These are phyloP conservation scores for Penicillium roqueforti DNA, from an alignment of 495 filamentous ascomycete species.

Conservation along the genomic window DNA sequence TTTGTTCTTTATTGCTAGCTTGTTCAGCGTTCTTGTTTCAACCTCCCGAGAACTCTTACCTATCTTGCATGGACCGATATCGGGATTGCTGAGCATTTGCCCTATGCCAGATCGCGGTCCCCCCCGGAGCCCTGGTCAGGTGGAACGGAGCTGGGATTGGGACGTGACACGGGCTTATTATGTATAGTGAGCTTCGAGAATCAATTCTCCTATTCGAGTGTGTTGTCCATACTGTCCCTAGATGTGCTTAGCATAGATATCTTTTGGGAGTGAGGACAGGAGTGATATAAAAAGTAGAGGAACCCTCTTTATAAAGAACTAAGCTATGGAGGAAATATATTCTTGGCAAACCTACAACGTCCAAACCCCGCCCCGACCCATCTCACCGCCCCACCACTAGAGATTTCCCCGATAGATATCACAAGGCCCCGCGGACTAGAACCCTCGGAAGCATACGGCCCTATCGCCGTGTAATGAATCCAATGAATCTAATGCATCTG, in stretches of 20 bases:
- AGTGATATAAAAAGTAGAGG: no score
- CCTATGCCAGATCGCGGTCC: background rate
- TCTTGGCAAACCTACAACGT: background rate
- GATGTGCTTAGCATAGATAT: no score
- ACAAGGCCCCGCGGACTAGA: background rate
- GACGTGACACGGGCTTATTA: background rate
- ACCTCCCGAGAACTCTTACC: background rate
- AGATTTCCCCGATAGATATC: background rate
- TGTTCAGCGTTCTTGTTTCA: background rate
- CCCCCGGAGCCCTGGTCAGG: background rate
- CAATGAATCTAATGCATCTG: no score
- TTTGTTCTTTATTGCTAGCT: background rate
- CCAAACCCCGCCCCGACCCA: no score
- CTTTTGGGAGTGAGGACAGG: no score
- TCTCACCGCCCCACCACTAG: no score
- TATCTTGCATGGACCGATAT: background rate
- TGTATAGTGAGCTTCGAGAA: background rate
- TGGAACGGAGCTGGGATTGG: background rate
- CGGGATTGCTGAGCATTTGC: background rate
- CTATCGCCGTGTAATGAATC: background rate
- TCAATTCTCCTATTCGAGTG: background rate
- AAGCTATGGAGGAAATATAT: background rate
- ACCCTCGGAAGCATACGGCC: background rate
- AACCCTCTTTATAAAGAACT: no score
- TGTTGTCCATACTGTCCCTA: background rate